Evolutionary conservation across 2,329 filamentous ascomycete species (phyloP).

Genomic region (Calonectria henricotiae): DNA sequence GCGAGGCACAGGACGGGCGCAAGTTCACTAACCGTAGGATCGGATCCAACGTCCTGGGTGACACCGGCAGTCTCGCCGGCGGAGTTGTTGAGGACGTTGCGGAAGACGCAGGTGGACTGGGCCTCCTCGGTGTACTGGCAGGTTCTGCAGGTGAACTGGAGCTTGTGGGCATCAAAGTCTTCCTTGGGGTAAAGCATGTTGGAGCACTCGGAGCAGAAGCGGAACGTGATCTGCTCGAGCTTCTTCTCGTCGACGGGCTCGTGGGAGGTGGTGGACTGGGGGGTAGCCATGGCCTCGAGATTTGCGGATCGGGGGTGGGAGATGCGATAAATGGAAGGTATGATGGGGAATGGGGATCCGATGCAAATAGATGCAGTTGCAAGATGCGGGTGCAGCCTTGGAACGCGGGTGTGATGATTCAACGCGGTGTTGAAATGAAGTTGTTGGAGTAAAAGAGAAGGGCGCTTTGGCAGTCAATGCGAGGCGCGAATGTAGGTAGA

Average conservation of each 20-base stretch:
- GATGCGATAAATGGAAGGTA: constrained; percentile 30
- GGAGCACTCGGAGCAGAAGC: constrained; percentile 98
- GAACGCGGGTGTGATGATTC: constrained; percentile 37
- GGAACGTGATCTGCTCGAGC: constrained; percentile 91
- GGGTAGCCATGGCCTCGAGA: constrained; percentile 69
- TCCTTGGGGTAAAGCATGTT: constrained; percentile 99
- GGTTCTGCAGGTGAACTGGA: constrained; percentile 96
- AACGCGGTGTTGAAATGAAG: constrained; percentile 30
- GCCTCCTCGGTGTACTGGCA: constrained; percentile 94
- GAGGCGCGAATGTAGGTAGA: constrained; percentile 32
- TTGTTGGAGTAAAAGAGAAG: constrained; percentile 37
- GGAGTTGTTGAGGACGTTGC: constrained; percentile 92
- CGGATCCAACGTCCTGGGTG: constrained; percentile 95
- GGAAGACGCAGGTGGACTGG: constrained; percentile 92
- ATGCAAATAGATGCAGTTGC: constrained; percentile 25
- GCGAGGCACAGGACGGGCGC: constrained; percentile 63
- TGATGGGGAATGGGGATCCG: constrained; percentile 28
- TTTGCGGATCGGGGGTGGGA: constrained; percentile 19
- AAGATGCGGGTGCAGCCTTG: constrained; percentile 32
- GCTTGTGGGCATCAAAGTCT: constrained; percentile 85
- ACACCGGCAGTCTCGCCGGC: constrained; percentile 97
- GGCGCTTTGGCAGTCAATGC: constrained; percentile 27
- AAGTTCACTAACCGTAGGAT: constrained; percentile 93
- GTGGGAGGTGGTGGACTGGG: constrained; percentile 66
- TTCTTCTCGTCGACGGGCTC: constrained; percentile 66